These are phyloP conservation scores for Colletotrichum acutatum DNA, from an alignment of 2,329 filamentous ascomycete genomes.

Conservation along the genomic window DNA sequence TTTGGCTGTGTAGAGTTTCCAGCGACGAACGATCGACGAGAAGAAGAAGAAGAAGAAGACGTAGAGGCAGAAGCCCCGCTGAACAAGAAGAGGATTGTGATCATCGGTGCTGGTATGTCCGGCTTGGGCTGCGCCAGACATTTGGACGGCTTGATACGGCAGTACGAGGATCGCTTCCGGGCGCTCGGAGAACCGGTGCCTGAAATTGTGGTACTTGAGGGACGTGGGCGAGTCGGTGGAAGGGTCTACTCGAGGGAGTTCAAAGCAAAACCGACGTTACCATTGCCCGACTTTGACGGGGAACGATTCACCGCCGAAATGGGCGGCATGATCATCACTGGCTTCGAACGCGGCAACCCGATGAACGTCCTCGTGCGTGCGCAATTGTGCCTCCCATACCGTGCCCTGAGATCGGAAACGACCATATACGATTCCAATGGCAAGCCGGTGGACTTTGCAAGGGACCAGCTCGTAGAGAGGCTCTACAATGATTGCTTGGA, in stretches of 20 bases:
- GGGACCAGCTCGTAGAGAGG: constrained; percentile 87
- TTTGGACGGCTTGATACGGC: constrained; percentile 84
- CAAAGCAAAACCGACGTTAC: constrained; percentile 66
- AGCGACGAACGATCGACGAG: constrained; percentile 35
- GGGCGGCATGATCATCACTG: constrained; percentile 98
- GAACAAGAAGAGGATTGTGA: constrained; percentile 74
- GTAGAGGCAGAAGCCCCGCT: constrained; percentile 49
- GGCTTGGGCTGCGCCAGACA: constrained; percentile 93
- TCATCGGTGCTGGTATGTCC: constrained; percentile 94
- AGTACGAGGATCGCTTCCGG: constrained; percentile 77
- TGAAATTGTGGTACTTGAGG: constrained; percentile 85
- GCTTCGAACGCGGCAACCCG: constrained; percentile 95
- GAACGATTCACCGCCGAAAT: constrained; percentile 88
- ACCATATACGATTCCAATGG: constrained; percentile 91
- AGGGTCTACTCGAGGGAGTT: constrained; percentile 87
- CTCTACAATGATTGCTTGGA: constrained; percentile 96
- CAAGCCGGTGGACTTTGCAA: constrained; percentile 78
- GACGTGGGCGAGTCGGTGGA: constrained; percentile 86
- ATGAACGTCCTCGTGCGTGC: constrained; percentile 91
- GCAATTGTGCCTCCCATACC: constrained; percentile 88
- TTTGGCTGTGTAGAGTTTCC: constrained; percentile 89
- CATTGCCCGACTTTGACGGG: constrained; percentile 63
- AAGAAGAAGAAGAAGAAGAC: constrained; percentile 48
- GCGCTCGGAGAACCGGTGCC: constrained; percentile 76
- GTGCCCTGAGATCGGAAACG: constrained; percentile 81